Evolutionary conservation across 2,329 filamentous ascomycete species (phyloP), one percentile per base, ranked within the genome.

Genomic region (Beauveria pseudobassiana): DNA sequence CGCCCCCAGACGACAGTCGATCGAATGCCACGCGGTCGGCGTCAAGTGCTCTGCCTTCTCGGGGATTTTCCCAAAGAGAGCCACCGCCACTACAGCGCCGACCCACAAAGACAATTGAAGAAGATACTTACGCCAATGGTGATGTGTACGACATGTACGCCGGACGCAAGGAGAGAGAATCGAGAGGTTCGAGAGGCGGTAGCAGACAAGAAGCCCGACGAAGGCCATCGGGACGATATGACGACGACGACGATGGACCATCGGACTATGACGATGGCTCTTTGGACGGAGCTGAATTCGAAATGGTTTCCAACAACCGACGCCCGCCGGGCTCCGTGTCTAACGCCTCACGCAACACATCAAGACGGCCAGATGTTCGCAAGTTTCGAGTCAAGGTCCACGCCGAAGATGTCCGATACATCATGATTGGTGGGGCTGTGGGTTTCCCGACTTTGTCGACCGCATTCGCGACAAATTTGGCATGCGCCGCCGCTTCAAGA

Each of bases 351-450:
- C 78, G 84, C 46, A 80, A 80, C n/a, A 76, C 78, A 26, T 86
- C 85, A 8, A 79, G 85, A 65, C 75, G 83, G 62, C 84, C 85
- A 1, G 88, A 91, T 7, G 80, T 95, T 62, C 85, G 84, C 64
- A 88, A 93, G 74, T 87, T 98, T 65, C 86, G 93, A 43, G 87
- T 97, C 72, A 99, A 99, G 78, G 92, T 96, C 1, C 93, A 98
- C 71, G 87, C 85, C 1, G 89, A 91, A 50, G 95, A 99, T 70
- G 95, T 92, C 38, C 87, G 96, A 63, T 97, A 96, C 73, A 89
- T 98, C 66, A 92, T 97, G 84, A 86, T 97, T 59, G 85, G 84
- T 8, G 78, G 87, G 1, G 83, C 84, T 2, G 82, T 91, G 14
- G 85, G 63, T 97, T 92, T 73, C 78, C 82, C 6, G 90, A 93